Evolutionary conservation across 2,329 filamentous ascomycete genomes (phyloP).

Genomic region (Blastomyces parvus): DNA sequence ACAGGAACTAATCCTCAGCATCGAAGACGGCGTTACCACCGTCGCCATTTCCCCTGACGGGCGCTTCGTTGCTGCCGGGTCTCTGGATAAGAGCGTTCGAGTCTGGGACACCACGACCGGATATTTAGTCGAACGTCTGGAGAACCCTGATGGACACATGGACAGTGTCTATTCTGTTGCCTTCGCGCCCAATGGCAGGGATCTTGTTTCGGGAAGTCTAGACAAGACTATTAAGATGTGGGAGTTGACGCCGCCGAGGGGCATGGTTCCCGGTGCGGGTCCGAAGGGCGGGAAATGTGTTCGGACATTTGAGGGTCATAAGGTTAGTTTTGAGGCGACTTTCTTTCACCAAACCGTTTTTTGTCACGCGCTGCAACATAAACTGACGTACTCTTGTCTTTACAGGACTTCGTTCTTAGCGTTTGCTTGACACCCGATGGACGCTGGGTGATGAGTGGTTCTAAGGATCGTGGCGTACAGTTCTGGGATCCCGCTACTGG

Average conservation of each 20-base stretch:
- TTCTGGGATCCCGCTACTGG: conserved; percentile 97
- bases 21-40: conserved; percentile 95
- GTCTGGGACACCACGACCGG: conserved; percentile 90
- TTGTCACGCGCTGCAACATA: neutral
- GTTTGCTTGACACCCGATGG: conserved; percentile 92
- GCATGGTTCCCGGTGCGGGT: conserved; percentile 54
- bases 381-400: conserved; percentile 3
- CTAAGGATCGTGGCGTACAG: conserved; percentile 93
- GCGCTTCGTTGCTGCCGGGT: conserved; percentile 87
- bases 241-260: conserved; percentile 69
- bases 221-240: conserved; percentile 99
- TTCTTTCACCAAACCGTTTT: neutral
- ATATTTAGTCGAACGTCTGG: conserved; percentile 79
- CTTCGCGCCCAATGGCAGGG: conserved; percentile 85
- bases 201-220: conserved; percentile 86
- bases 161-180: conserved; percentile 95
- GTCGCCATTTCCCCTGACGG: conserved; percentile 95
- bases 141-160: conserved; percentile 89
- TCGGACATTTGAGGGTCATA: conserved; percentile 93
- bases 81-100: conserved; percentile 92
- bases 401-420: conserved; percentile 85
- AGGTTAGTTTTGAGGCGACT: conserved; percentile 47
- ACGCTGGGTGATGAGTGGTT: conserved; percentile 92
- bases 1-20: conserved; percentile 75
- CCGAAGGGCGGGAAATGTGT: conserved; percentile 86